Percentiles rank a stretch among this genome's conserved stretches.
Evolutionary conservation across 2,329 filamentous ascomycete species (phyloP).

Genomic region (Drechslera avenae): DNA sequence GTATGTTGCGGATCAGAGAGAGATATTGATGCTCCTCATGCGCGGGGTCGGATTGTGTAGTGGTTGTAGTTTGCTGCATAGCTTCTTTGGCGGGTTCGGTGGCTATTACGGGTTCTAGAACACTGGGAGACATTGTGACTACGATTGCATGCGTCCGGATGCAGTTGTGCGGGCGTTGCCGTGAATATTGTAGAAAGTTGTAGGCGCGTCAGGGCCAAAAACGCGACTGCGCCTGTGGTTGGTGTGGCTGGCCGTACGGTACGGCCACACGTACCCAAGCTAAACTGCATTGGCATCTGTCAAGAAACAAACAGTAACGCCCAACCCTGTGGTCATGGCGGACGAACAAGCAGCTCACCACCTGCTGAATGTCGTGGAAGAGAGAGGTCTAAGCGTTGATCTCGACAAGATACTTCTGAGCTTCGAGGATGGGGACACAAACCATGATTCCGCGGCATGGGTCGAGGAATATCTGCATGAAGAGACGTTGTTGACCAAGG

Average conservation of each 20-base stretch:
- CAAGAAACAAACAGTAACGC: slow-evolving; percentile 28
- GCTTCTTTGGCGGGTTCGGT: slow-evolving; percentile 24
- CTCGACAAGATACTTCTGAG: slow-evolving; percentile 55
- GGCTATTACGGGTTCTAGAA: slow-evolving; percentile 31
- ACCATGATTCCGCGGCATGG: slow-evolving; percentile 51
- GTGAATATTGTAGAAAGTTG: slow-evolving; percentile 7
- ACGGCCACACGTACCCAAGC: slow-evolving; percentile 12
- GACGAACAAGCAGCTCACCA: slow-evolving; percentile 48
- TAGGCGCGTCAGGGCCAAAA: slow-evolving; percentile 32
- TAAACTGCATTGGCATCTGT: slow-evolving; percentile 33
- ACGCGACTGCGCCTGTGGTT: slow-evolving; percentile 41
- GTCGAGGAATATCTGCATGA: slow-evolving; percentile 55
- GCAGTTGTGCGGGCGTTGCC: background rate
- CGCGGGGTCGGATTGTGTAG: slow-evolving; percentile 18
- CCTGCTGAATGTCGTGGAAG: slow-evolving; percentile 52
- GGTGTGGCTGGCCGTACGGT: slow-evolving; percentile 25
- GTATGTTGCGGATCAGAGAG: slow-evolving; percentile 82
- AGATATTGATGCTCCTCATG: slow-evolving; percentile 97
- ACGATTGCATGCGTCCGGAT: background rate
- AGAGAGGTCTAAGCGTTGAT: slow-evolving; percentile 51
- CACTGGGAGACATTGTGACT: slow-evolving; percentile 35
- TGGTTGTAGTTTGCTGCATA: slow-evolving; percentile 20
- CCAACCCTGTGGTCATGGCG: slow-evolving; percentile 28
- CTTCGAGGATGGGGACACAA: slow-evolving; percentile 52
- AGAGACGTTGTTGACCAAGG: slow-evolving; percentile 54